Conservation (phyloP, 805 yeast species). For the Candida jianshihensis region DNA sequence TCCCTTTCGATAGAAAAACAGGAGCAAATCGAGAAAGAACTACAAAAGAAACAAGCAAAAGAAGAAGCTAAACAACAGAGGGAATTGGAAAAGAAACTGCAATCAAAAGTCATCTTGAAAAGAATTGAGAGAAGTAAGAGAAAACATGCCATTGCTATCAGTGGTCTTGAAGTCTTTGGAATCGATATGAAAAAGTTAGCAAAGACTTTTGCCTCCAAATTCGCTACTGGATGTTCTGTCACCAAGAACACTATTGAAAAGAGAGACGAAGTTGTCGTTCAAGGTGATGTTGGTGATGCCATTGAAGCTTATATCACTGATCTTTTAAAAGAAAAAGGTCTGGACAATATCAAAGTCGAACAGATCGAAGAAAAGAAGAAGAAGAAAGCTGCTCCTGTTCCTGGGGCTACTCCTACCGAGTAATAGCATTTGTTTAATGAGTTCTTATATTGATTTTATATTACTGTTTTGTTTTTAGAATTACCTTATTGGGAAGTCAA, state of each 20-base stretch:
- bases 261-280: constrained; percentile 85
- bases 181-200: constrained; percentile 87
- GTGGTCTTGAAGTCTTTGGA: constrained; percentile 84
- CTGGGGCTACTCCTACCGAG: neutral
- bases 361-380: constrained; percentile 76
- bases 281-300: constrained; percentile 93
- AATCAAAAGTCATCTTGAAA: constrained; percentile 78
- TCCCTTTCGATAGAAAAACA: constrained; percentile 70
- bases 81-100: constrained; percentile 68
- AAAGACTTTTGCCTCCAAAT: constrained; percentile 86
- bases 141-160: constrained; percentile 78
- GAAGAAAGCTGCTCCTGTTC: constrained; percentile 36
- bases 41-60: constrained; percentile 78
- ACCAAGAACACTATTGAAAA: constrained; percentile 77
- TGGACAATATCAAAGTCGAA: constrained; percentile 83
- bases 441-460: neutral
- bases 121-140: constrained; percentile 86
- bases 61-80: constrained; percentile 82
- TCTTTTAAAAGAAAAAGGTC: constrained; percentile 72
- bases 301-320: constrained; percentile 70
- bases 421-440: neutral
- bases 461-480: neutral
- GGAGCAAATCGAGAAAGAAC: constrained; percentile 72
- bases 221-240: constrained; percentile 94
- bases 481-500: neutral